Evolutionary conservation across 2,329 filamentous ascomycete genomes (phyloP), one percentile per base, ranked within the genome.

Genomic region (Phaeoacremonium minimum): DNA sequence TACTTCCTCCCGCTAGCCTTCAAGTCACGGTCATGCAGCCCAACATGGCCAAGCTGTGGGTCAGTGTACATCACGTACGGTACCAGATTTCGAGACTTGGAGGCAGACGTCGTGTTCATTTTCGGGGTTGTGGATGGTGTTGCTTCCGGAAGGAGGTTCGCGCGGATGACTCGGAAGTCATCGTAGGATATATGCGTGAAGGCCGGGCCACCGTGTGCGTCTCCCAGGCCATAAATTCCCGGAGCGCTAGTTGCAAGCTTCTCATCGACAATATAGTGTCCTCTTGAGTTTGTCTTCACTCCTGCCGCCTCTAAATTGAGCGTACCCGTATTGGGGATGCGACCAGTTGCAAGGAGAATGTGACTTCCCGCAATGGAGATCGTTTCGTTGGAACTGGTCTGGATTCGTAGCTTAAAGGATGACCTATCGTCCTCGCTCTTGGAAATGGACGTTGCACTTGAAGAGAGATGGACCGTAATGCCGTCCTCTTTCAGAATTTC

Each of bases 101-200:
- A 57, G 2, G 48, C 44, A 26, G 43, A 39, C 7, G 45, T 46
- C 7, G 35, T 22, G 16, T 41, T 35, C 30, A 55, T 48, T 13
- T 52, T 38, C 16, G 51, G 50, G 13, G 50, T 50, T 3, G 49
- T 48, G 31, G 46, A 20, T 16, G 46, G 35, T n/a, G 52, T 44
- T 15, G 46, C 34, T 5, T 42, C 40, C 26, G 51, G 47, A 26
- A 70, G 45, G 32, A 74, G 46, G 41, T 72, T 74, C 41, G 58
- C 53, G 16, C 63, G 58, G 31, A 76, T 46, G 49, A 77, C 66
- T 37, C 73, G 68, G 48, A 65, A 74, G 53, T 76, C 71, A 50
- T 77, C 71, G 54, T 75, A 76, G 4, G 68, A 71, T 43, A 77
- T 64, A 52, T 77, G 73, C 2, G 73, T 76, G 49, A 77, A 76